Percentiles rank a stretch among this genome's conserved stretches.
These are phyloP conservation scores for Candida nemodendra DNA, from an alignment of 805 yeast species.

Conservation along the genomic window DNA sequence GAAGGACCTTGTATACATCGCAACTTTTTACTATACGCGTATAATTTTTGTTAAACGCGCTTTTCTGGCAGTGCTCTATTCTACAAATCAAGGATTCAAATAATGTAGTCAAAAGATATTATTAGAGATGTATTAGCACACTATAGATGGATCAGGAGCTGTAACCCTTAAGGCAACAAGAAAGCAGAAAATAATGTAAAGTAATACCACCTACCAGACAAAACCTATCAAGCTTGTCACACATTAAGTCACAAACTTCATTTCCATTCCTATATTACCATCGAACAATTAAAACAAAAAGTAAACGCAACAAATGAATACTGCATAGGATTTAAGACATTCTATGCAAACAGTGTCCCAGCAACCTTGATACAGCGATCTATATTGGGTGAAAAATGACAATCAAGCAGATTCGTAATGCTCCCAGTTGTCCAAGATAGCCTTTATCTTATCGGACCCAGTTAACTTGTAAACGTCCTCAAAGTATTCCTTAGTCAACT, in stretches of 20 bases:
- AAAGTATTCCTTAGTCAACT: conserved; percentile 94
- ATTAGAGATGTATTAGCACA: too few relatives aligned
- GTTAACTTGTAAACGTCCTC: conserved; percentile 93
- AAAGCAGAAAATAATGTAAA: not conserved
- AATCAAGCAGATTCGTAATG: conserved; percentile 59
- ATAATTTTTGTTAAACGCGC: too few relatives aligned
- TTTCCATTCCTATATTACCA: not conserved
- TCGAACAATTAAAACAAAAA: not conserved
- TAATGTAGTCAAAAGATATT: too few relatives aligned
- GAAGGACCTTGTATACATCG: too few relatives aligned
- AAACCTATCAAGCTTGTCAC: not conserved
- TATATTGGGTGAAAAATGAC: too few relatives aligned
- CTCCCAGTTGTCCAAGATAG: conserved; percentile 94
- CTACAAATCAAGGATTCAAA: too few relatives aligned
- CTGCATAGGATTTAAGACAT: not conserved
- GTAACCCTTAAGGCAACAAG: too few relatives aligned
- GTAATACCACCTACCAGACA: conserved; percentile 13
- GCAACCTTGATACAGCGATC: too few relatives aligned
- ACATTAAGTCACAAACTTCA: not conserved
- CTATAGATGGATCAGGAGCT: too few relatives aligned
- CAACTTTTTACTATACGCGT: too few relatives aligned
- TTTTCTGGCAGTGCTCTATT: too few relatives aligned
- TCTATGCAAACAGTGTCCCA: too few relatives aligned
- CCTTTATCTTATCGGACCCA: conserved; percentile 85
- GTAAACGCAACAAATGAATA: not conserved